Percentiles rank a stretch among this genome's conserved stretches.
These are phyloP conservation scores for Erysimum pusillum DNA, from an alignment of 441 rosid species.

Conservation along the genomic window DNA sequence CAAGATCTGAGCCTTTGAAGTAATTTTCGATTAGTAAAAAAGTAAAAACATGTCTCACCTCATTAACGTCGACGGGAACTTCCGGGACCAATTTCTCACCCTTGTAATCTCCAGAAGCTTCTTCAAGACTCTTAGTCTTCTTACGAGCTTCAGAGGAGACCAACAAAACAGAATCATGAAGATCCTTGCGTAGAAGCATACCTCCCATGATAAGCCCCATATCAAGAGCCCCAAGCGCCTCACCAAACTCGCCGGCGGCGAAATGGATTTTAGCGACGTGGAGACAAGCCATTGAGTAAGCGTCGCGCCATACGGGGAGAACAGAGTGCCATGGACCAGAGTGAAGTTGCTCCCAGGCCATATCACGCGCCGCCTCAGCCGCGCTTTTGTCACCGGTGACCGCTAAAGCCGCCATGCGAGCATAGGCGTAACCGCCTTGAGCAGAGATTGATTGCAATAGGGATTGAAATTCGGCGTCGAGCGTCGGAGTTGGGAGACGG, in stretches of 20 bases:
- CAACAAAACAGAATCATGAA: conserved; percentile 68
- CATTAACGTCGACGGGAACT: conserved; percentile 57
- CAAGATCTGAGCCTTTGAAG: conserved; percentile 28
- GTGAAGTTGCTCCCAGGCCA: conserved; percentile 99
- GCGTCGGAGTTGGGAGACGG: too few species aligned
- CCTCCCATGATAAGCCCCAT: conserved; percentile 98
- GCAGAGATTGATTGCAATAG: too few species aligned
- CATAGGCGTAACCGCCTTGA: too few species aligned
- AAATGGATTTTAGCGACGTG: conserved; percentile 72
- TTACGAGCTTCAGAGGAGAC: conserved; percentile 56
- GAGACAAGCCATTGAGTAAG: conserved; percentile 93
- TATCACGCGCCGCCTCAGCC: too few species aligned
- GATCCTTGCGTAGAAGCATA: conserved; percentile 63
- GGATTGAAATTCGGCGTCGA: too few species aligned
- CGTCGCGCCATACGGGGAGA: conserved; percentile 94
- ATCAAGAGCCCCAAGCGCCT: conserved; percentile 84
- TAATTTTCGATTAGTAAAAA: neutral
- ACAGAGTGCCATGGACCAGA: conserved; percentile 98
- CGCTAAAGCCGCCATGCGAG: too few species aligned
- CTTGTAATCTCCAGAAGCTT: conserved; percentile 36
- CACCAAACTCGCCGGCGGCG: conserved; percentile 67
- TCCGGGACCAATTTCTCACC: conserved; percentile 38
- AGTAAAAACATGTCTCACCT: conserved; percentile 54
- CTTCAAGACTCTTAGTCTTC: conserved; percentile 32
- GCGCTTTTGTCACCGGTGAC: too few species aligned